Conservation (phyloP, 176 grass and related monocot genomes). For the Stipa capillata region DNA sequence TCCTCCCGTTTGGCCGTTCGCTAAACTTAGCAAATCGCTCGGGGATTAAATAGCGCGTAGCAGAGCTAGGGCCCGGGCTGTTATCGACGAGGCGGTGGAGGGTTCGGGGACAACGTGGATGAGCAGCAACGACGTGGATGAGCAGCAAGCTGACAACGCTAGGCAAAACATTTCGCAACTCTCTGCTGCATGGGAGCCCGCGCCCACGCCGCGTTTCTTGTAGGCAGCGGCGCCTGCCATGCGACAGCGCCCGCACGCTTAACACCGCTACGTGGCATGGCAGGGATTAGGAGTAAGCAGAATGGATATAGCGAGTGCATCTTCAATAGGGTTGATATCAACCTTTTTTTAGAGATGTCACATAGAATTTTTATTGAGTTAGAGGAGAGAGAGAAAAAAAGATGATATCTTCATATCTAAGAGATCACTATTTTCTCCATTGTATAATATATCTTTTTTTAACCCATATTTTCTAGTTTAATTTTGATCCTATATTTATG, state of each 20-base stretch:
- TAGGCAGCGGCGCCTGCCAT: neutral
- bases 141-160: neutral
- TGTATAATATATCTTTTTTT: no score
- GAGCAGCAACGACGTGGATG: conserved; percentile 27
- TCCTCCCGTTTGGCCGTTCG: neutral
- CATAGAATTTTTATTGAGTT: no score
- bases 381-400: no score
- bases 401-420: no score
- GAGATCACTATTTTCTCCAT: no score
- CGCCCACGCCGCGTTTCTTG: neutral
- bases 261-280: neutral
- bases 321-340: no score
- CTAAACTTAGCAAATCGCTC: neutral
- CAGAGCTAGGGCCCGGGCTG: neutral
- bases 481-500: no score
- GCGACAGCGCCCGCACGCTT: neutral
- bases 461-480: no score
- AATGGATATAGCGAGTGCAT: neutral
- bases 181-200: neutral
- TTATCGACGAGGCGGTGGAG: neutral
- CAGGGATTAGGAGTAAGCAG: neutral
- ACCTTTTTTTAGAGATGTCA: no score
- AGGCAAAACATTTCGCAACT: conserved; percentile 11
- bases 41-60: neutral
- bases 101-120: conserved; percentile 34